phyloP scores from a whole-genome alignment of 2,329 filamentous ascomycete genomes.

The Apiospora aurea region DNA sequence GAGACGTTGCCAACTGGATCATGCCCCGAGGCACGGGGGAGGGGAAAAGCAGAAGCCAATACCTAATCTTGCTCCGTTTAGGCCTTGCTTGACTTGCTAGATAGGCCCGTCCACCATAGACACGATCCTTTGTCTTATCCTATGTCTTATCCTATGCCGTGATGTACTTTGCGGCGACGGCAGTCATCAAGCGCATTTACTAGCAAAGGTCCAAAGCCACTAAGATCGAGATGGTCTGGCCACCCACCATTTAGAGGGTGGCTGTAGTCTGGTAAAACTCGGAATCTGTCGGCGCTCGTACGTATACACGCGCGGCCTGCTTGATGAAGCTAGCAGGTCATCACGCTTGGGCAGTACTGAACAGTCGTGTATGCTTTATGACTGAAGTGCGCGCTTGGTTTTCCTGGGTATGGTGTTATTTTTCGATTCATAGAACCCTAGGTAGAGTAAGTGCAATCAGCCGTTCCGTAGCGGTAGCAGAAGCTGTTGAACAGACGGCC shows the following conservation, averaged over 20 bases:
- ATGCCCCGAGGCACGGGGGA: background rate
- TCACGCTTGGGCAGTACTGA: background rate
- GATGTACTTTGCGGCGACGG: too few relatives aligned
- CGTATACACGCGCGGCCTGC: background rate
- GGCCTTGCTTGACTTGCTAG: too few relatives aligned
- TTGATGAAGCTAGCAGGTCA: background rate
- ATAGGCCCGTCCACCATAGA: too few relatives aligned
- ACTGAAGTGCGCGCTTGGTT: background rate
- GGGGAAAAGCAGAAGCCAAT: background rate
- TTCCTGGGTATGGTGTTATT: background rate
- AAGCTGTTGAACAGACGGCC: background rate
- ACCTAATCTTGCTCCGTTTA: background rate
- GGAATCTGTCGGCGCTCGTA: background rate
- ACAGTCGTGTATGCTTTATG: background rate
- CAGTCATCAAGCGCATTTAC: background rate
- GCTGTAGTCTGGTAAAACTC: background rate
- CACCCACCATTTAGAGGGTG: background rate
- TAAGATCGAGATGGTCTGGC: background rate
- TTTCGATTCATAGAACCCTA: background rate
- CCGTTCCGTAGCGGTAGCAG: background rate
- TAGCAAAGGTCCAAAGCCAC: background rate
- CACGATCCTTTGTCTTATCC: too few relatives aligned
- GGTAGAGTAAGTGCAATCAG: background rate
- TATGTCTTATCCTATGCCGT: too few relatives aligned
- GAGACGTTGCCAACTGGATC: background rate